Conservation (phyloP, 805 yeast species). For the Hanseniaspora hatyaiensis region DNA sequence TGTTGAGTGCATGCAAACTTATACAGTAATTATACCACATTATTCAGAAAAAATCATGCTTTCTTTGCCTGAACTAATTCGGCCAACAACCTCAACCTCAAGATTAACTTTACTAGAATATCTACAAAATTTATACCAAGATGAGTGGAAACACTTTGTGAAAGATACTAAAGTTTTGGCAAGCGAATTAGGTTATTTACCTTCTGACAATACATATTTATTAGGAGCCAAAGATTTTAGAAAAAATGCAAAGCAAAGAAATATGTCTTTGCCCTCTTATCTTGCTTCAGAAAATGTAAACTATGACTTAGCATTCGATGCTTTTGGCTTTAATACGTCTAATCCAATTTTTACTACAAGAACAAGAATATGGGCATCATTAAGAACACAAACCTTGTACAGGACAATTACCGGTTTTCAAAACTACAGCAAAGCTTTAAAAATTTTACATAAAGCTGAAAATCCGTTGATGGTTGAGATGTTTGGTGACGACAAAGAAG, state of each 20-base stretch:
- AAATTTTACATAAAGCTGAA: conserved; percentile 56
- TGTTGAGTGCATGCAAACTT: conserved; percentile 61
- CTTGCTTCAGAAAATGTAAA: conserved; percentile 37
- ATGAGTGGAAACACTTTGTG: conserved; percentile 75
- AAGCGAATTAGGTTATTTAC: conserved; percentile 38
- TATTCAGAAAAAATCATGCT: conserved; percentile 71
- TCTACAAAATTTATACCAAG: conserved; percentile 55
- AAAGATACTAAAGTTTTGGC: conserved; percentile 59
- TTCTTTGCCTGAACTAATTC: conserved; percentile 65
- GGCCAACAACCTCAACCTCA: conserved; percentile 47
- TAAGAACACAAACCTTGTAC: conserved; percentile 71
- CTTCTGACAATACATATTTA: conserved; percentile 16
- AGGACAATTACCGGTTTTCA: conserved; percentile 75
- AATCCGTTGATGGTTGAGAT: conserved; percentile 41
- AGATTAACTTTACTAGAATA: conserved; percentile 69
- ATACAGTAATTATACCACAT: conserved; percentile 78
- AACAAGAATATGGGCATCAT: conserved; percentile 79
- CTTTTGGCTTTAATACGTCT: conserved; percentile 60
- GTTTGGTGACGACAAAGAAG: conserved; percentile 40
- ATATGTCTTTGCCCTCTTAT: no score
- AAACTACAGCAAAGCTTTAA: conserved; percentile 66
- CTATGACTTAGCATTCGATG: conserved; percentile 57
- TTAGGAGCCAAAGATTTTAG: no score
- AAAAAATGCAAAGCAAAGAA: no score
- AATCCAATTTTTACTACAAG: conserved; percentile 52